Conservation (phyloP, 83 land plant species). For the Thuja plicata region DNA sequence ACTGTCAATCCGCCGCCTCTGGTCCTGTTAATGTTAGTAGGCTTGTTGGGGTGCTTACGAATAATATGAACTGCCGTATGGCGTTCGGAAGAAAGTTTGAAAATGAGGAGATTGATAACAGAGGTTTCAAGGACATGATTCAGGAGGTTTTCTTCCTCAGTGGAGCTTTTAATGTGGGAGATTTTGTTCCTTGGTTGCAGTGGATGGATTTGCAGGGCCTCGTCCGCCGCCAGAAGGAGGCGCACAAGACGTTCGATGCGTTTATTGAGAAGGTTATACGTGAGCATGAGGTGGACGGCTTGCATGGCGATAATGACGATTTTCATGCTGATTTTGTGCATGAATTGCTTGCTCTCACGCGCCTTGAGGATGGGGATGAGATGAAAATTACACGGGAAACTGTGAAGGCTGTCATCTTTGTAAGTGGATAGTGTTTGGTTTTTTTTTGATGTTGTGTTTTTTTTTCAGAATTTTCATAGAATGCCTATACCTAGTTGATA, state of each 20-base stretch:
- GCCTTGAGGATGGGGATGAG: background rate
- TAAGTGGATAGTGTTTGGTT: background rate
- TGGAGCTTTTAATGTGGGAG: conserved; percentile 26
- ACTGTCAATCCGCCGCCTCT: background rate
- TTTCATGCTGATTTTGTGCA: background rate
- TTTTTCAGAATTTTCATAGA: too few relatives aligned
- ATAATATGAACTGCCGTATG: conserved; percentile 23
- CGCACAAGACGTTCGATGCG: conserved; percentile 14
- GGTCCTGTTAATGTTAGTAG: conserved; percentile 13
- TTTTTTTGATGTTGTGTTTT: too few relatives aligned
- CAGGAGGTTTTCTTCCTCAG: conserved; percentile 9
- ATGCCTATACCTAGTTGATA: too few relatives aligned
- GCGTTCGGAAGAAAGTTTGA: conserved; percentile 23
- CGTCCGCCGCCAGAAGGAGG: conserved; percentile 10
- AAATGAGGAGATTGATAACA: background rate
- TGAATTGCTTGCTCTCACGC: background rate
- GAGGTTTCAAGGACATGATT: conserved; percentile 17
- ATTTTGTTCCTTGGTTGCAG: conserved; percentile 22
- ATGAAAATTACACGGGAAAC: conserved; percentile 6
- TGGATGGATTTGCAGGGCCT: conserved; percentile 31
- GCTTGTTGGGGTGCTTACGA: background rate
- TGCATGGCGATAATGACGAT: background rate
- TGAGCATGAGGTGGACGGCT: background rate
- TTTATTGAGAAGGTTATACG: conserved; percentile 5
- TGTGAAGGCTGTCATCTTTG: conserved; percentile 27